Base-by-base conservation (phyloP, 768 basidiomycete genomes). In the Phaeolepiota aurea region DNA sequence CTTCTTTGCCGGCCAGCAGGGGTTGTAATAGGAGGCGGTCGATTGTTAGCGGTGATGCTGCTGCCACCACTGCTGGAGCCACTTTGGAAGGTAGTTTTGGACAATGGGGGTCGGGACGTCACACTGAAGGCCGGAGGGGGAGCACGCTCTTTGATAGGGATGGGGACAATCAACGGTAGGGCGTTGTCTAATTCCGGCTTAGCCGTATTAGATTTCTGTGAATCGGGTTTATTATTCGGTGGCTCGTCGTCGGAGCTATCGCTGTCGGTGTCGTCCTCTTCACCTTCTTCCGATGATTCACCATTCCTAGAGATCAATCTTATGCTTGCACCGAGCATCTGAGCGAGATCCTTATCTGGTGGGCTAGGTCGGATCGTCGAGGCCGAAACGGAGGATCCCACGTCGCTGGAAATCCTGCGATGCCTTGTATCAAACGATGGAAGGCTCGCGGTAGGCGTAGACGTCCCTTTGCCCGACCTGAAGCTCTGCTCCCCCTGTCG, bases 91-190 rank as follows among this genome's bases (percentile, higher is more conserved):
- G 42, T 32, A 16, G 38, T 32, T 44, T 50, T 64, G 38, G 55
- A 53, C 20, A 73, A 54, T 36, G 66, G 61, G 15, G 79, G 78
- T 15, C 79, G 60, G 14, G 78, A 79, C 2, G 74, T 77, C 34
- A 82, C 79, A 44, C 74, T 75, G 50, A 82, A 82, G 19, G 77
- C 63, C 4, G 76, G 69, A 7, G 68, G 68, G 3, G 77, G 72
- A 35, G 71, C 59, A 21, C 76, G 68, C 50, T 70, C 64, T 46
- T 72, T 75, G 46, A 82, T 79, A 16, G 71, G 71, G 36, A 79
- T 79, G 5, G 79, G 79, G 14, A 73, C 65, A 38, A 76, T 62
- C 5, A 38, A 51, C 34, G 57, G 52, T 31, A 14, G 28, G 10
- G 9, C 28, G 10, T 31, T n/a, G n/a, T n/a, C n/a, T n/a, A n/a